Percentiles rank a stretch among this genome's conserved stretches.
These are phyloP conservation scores for Bolboschoenoplectus hybrid DNA, from an alignment of 202 grass and related monocot genomes.

Conservation along the genomic window DNA sequence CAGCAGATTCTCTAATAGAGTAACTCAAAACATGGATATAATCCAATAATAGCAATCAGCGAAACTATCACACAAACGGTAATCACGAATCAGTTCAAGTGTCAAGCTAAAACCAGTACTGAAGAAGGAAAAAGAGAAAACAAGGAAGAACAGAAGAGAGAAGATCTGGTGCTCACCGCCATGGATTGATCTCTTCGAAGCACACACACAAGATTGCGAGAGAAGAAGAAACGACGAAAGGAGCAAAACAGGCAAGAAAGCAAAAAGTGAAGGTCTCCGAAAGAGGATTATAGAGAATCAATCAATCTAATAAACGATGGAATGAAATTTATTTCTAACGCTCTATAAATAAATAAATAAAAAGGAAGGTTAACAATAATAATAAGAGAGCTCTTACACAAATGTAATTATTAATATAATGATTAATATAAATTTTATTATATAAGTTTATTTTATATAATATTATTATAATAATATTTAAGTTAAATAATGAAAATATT, in stretches of 20 bases:
- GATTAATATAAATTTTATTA: too few relatives aligned
- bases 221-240: neutral
- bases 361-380: neutral
- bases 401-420: too few relatives aligned
- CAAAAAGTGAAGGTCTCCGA: slow-evolving; percentile 22
- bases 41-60: neutral
- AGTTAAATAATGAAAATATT: too few relatives aligned
- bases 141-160: neutral
- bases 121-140: neutral
- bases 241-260: neutral
- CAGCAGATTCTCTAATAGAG: neutral
- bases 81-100: neutral
- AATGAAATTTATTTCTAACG: slow-evolving; percentile 29
- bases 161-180: slow-evolving; percentile 53
- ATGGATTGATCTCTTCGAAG: slow-evolving; percentile 46
- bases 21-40: slow-evolving; percentile 13
- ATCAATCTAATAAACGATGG: neutral
- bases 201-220: slow-evolving; percentile 4
- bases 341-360: slow-evolving; percentile 34
- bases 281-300: slow-evolving; percentile 31
- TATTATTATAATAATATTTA: too few relatives aligned
- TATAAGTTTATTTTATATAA: too few relatives aligned
- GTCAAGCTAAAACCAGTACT: neutral
- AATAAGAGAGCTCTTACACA: too few relatives aligned
- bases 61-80: slow-evolving; percentile 18